phyloP scores from a whole-genome alignment of 164 flowering plant genomes.

The Berberis vulgaris region DNA sequence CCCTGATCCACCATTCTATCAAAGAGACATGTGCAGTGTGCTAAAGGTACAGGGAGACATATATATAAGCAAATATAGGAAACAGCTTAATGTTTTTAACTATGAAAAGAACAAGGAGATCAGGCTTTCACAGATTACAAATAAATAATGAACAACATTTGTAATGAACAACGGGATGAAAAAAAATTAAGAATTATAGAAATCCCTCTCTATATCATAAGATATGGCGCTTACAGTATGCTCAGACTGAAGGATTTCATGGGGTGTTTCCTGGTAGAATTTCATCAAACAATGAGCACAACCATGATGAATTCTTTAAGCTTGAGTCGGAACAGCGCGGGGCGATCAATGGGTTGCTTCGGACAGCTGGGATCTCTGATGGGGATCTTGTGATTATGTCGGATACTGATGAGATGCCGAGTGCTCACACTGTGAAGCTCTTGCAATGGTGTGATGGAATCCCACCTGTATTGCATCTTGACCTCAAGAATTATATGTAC shows the following conservation, averaged over 20 bases:
- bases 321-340: constrained; percentile 20
- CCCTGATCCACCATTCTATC: no score
- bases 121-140: no score
- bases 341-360: constrained; percentile 24
- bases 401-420: constrained; percentile 41
- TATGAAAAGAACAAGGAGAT: no score
- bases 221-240: constrained; percentile 57
- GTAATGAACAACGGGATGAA: no score
- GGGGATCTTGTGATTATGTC: constrained; percentile 42
- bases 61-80: no score
- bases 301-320: constrained; percentile 8
- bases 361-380: constrained; percentile 23
- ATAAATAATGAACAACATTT: no score
- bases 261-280: constrained; percentile 7
- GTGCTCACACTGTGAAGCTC: constrained; percentile 31
- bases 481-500: constrained; percentile 32
- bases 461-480: constrained; percentile 36
- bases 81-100: no score
- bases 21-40: no score
- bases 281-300: background rate
- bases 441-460: constrained; percentile 39
- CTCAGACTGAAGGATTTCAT: constrained; percentile 45
- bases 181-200: no score
- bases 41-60: no score
- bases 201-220: background rate